Conservation (phyloP, 345 rosid species). For the Gossypium bickii region DNA sequence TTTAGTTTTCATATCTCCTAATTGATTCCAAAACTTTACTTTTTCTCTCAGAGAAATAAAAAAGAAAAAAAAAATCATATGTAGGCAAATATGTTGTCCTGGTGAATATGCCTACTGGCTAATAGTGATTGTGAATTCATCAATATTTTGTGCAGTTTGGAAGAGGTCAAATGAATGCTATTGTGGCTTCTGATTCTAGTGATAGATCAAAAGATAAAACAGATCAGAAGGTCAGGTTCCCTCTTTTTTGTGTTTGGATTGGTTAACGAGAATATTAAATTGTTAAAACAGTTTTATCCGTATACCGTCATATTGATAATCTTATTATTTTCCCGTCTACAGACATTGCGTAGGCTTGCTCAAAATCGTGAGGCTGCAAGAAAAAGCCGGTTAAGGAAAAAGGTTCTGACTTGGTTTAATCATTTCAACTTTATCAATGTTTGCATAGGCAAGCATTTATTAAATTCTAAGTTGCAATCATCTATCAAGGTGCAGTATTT, state of each 20-base stretch:
- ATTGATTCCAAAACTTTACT: not conserved
- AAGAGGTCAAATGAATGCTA: constrained; percentile 43
- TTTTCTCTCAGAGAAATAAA: not conserved
- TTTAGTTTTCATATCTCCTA: not conserved
- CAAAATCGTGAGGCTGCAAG: constrained; percentile 99
- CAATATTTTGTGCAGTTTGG: constrained; percentile 50
- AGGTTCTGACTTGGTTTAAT: constrained; percentile 35
- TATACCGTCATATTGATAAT: not conserved
- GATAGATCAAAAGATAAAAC: constrained; percentile 83
- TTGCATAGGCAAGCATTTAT: not conserved
- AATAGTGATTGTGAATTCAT: not conserved
- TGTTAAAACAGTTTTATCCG: not conserved
- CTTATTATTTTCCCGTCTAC: constrained; percentile 13
- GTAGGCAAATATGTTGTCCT: not conserved
- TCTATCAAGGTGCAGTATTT: not conserved
- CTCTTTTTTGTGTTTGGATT: not conserved
- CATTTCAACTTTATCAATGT: not conserved
- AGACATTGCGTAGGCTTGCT: constrained; percentile 95
- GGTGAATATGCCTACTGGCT: not conserved
- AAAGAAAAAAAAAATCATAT: not conserved
- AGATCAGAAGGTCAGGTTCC: constrained; percentile 68
- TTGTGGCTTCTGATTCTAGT: constrained; percentile 71
- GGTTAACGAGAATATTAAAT: not conserved
- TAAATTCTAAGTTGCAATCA: not conserved
- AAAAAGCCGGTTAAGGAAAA: constrained; percentile 91